These are phyloP conservation scores for Termitomyces sp. DNA, from an alignment of 768 basidiomycete genomes.

Conservation along the genomic window DNA sequence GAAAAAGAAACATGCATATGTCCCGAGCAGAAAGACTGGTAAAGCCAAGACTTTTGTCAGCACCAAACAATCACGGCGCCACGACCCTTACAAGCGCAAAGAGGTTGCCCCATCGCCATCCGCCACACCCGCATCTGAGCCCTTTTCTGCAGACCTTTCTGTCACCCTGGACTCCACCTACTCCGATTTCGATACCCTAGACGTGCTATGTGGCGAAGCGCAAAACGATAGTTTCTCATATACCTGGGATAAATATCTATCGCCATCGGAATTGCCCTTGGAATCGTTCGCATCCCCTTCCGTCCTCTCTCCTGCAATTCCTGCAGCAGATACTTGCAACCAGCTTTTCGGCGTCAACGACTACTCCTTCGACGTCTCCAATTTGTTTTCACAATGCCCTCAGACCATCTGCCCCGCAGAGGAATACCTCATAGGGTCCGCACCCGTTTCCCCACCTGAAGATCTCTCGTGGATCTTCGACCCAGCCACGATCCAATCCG, in stretches of 20 bases:
- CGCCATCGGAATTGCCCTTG: background rate
- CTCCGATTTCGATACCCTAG: background rate
- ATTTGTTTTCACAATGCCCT: too few species aligned
- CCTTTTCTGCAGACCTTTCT: background rate
- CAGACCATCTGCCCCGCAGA: too few species aligned
- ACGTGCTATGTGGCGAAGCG: background rate
- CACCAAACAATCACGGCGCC: too few species aligned
- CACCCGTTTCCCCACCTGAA: too few species aligned
- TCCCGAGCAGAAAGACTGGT: too few species aligned
- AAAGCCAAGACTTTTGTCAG: too few species aligned
- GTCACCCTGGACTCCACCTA: too few species aligned
- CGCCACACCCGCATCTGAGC: background rate
- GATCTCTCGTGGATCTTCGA: too few species aligned
- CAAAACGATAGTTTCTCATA: background rate
- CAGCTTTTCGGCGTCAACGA: too few species aligned
- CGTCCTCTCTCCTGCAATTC: background rate
- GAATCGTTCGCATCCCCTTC: background rate
- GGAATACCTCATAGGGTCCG: too few species aligned
- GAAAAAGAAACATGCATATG: too few species aligned
- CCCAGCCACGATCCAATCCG: background rate
- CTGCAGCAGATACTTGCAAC: background rate
- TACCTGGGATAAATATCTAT: conserved; percentile 3
- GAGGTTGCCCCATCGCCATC: background rate
- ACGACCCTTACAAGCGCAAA: background rate
- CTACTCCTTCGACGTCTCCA: background rate